Evolutionary conservation across 2,329 filamentous ascomycete genomes (phyloP), one percentile per base, ranked within the genome.

Genomic region (Aspergillus thermomutatus): DNA sequence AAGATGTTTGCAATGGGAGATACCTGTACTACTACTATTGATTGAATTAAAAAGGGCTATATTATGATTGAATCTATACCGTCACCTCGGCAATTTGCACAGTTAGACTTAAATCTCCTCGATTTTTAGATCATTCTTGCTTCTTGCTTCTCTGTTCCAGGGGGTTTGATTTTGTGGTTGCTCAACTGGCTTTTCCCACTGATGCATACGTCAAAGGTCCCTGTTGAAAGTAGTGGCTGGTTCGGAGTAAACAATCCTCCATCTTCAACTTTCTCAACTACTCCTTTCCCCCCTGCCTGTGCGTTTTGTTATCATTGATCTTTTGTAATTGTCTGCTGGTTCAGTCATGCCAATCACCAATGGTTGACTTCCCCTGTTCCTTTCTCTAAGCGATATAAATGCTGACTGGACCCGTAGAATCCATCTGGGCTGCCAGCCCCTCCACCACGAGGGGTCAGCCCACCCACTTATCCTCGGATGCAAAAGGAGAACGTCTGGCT

Each of bases 401-500:
- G 48, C 61, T 63, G 47, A 62, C 43, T 52, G 28, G 23, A 7
- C 49, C 53, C 52, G 26, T 66, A 87, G 86, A 86, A 62, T 81
- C 82, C 73, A 93, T 96, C 68, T 88, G 95, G 75, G 94, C 92
- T 48, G 89, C 94, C 28, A 85, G 88, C 62, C 94, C 94, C 53
- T 86, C 85, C 55, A 97, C 93, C 27, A 86, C 85, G 55, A 86
- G 94, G 64, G 93, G 92, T 57, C 88, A 92, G 72, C 89, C 93
- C 58, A 97, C 93, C 11, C 91, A 91, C 70, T 87, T 99, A 50
- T 95, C 91, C 40, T 84, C 87, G 46, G 93, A 97, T 75, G 78
- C 88, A 61, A 96, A 96, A 75, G 93, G 94, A 64, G 89, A 97
- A 78, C 86, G 91, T 64, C 87, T 99, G 77, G 89, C 91, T 58